Evolutionary conservation across 2,329 filamentous ascomycete species (phyloP), one percentile per base, ranked within the genome.

Genomic region (Erysiphe pulchra): DNA sequence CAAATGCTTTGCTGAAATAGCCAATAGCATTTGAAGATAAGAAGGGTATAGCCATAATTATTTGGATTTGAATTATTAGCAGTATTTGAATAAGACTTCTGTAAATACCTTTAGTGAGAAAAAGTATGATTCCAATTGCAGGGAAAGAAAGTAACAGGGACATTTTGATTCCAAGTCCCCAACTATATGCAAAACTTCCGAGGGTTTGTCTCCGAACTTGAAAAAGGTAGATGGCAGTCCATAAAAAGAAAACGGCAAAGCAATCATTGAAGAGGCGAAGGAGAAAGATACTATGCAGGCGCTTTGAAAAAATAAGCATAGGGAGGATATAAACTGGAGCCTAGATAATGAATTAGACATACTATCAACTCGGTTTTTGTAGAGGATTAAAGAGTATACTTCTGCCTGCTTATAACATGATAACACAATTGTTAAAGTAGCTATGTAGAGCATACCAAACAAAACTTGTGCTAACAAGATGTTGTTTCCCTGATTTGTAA

Each of bases 221-320:
- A 58, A 85, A 80, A 50, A 74, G 66, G 57, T 74, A 80, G 36
- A 95, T 76, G n/a, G 83, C 73, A 16, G 75, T 60, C 73, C 84
- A 95, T 49, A 98, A 69, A 52, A 82, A 83, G 53, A 90, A 68
- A 4, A 79, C 73, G 16, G 86, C 86, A 58, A 93, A 81, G 53
- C 85, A 83, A 63, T 98, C 90, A 62, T 98, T 98, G 68, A 98
- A 98, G 56, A 87, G 78, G 39, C 90, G 75, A 46, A 98, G 69
- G 53, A 98, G 64, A 57, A 90, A 98, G 53, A 98, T 80, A 60
- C 84, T 93, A 61, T 98, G 90, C 24, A 95, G 65, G 33, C 90
- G 74, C 61, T 95, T 95, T 46, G 86, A 94, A 41, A 93, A 64
- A 45, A 92, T 71, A 44, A 98, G 70, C 48, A 95, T 68, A 0